Percentiles rank a stretch among this genome's conserved stretches.
phyloP scores from a whole-genome alignment of 345 rosid genomes.

The Bruguiera sexangula region DNA sequence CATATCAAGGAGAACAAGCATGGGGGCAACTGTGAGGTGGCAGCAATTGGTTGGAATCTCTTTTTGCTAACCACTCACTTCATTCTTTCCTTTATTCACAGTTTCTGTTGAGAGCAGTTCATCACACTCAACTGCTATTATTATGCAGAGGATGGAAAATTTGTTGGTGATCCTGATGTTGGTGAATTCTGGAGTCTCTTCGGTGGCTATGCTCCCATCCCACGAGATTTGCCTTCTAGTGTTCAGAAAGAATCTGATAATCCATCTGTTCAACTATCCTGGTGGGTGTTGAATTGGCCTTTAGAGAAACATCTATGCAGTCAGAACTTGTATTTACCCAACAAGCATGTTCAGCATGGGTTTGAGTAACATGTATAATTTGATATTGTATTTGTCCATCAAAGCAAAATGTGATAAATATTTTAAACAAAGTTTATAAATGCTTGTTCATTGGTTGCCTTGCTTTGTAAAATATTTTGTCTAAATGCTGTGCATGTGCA shows the following conservation, averaged over 20 bases:
- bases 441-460: too few species aligned
- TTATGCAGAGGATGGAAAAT: slow-evolving; percentile 80
- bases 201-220: slow-evolving; percentile 85
- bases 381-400: too few species aligned
- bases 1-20: slow-evolving; percentile 73
- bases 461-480: too few species aligned
- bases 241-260: slow-evolving; percentile 32
- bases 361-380: too few species aligned
- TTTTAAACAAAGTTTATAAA: too few species aligned
- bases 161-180: slow-evolving; percentile 74
- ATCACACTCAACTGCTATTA: slow-evolving; percentile 17
- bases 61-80: not conserved
- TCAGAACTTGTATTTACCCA: too few species aligned
- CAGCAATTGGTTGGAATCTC: slow-evolving; percentile 58
- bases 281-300: slow-evolving; percentile 36
- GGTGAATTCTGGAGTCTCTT: slow-evolving; percentile 94
- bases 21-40: slow-evolving; percentile 71
- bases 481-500: too few species aligned
- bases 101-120: not conserved
- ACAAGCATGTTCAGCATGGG: too few species aligned
- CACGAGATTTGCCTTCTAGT: slow-evolving; percentile 48
- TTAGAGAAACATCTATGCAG: too few species aligned
- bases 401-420: too few species aligned
- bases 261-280: slow-evolving; percentile 44
- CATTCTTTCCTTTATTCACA: not conserved